A percentile compares a stretch with the other conserved stretches of the same genome.
phyloP scores from a whole-genome alignment of 345 rosid species.

The Schrenkiella parvula region DNA sequence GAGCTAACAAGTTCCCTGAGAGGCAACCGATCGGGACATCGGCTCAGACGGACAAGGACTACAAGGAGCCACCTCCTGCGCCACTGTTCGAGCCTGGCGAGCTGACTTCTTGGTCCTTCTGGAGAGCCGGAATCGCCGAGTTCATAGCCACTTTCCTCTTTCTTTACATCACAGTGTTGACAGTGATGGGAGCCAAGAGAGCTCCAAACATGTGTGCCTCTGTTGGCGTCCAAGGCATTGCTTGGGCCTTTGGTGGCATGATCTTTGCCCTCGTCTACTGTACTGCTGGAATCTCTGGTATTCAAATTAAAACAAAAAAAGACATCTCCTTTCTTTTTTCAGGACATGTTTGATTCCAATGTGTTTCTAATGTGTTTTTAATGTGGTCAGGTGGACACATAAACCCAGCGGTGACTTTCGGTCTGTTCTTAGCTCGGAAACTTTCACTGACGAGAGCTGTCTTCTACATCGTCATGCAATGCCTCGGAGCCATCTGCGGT shows the following conservation, averaged over 20 bases:
- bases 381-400: conserved; percentile 49
- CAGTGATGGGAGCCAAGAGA: conserved; percentile 43
- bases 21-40: conserved; percentile 43
- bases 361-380: no score
- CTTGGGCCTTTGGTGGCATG: conserved; percentile 52
- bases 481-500: conserved; percentile 41
- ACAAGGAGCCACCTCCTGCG: conserved; percentile 45
- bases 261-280: conserved; percentile 50
- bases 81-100: conserved; percentile 43
- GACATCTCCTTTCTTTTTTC: no score
- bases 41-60: conserved; percentile 43
- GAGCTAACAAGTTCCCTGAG: conserved; percentile 45
- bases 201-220: conserved; percentile 39
- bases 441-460: conserved; percentile 37
- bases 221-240: conserved; percentile 47
- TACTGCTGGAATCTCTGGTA: conserved; percentile 49
- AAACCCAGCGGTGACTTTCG: conserved; percentile 42
- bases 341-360: no score
- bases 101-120: conserved; percentile 42
- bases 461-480: conserved; percentile 42
- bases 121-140: conserved; percentile 39
- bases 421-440: conserved; percentile 38
- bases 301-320: no score
- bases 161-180: conserved; percentile 34
- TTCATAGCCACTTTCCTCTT: conserved; percentile 38